Evolutionary conservation across 2,329 filamentous ascomycete species (phyloP).

Genomic region (Podosphaera fusca): DNA sequence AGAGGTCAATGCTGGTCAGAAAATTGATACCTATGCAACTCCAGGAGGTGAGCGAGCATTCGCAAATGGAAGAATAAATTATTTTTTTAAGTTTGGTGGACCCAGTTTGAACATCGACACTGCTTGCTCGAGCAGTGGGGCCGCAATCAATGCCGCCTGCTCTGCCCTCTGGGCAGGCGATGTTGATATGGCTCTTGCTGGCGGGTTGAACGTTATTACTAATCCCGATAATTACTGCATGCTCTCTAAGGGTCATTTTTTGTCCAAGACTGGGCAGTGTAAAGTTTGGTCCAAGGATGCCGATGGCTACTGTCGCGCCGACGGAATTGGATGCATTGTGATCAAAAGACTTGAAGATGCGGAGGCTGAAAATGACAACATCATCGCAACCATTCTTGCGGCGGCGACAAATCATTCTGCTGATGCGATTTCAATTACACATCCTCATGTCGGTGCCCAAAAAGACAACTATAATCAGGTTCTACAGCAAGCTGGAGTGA

Average conservation of each 20-base stretch:
- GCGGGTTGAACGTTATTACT: constrained; percentile 14
- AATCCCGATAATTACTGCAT: constrained; percentile 15
- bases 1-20: constrained; percentile 15
- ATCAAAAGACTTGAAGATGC: constrained; percentile 28
- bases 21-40: constrained; percentile 15
- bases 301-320: constrained; percentile 30
- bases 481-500: constrained; percentile 47
- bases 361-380: constrained; percentile 24
- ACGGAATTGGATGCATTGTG: constrained; percentile 25
- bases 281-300: constrained; percentile 25
- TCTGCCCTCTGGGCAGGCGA: constrained; percentile 13
- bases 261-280: constrained; percentile 21
- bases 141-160: constrained; percentile 16
- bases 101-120: constrained; percentile 21
- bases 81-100: constrained; percentile 22
- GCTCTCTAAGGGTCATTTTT: constrained; percentile 14
- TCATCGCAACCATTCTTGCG: constrained; percentile 36
- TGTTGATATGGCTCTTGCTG: constrained; percentile 15
- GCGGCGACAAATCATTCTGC: constrained; percentile 64
- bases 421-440: constrained; percentile 61
- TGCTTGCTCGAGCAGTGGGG: constrained; percentile 20
- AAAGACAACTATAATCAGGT: constrained; percentile 48
- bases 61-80: constrained; percentile 17
- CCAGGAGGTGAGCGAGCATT: constrained; percentile 16
- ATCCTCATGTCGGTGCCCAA: constrained; percentile 59